These are phyloP conservation scores for Ilyonectria robusta DNA, from an alignment of 2,329 filamentous ascomycete species.

Conservation along the genomic window DNA sequence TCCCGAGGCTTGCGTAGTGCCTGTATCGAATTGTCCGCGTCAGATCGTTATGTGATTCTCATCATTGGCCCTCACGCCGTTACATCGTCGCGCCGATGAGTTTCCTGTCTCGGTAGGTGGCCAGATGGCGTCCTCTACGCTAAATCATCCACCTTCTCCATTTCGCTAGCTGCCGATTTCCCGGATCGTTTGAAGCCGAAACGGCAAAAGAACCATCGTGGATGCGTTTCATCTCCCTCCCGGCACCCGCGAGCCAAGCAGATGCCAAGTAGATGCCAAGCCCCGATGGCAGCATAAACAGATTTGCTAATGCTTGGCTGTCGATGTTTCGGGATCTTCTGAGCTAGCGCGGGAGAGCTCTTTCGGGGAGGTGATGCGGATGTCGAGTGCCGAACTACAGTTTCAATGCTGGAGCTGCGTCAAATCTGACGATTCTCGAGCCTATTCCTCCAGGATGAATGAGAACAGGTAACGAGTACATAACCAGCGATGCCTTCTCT, in stretches of 20 bases:
- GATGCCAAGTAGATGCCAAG: constrained; percentile 22
- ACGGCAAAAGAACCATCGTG: constrained; percentile 11
- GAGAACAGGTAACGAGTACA: background rate
- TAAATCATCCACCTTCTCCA: background rate
- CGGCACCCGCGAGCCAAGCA: constrained; percentile 12
- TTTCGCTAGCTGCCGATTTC: constrained; percentile 13
- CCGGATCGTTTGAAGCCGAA: constrained; percentile 8
- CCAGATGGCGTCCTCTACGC: background rate
- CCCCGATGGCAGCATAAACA: background rate
- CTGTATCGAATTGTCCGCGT: background rate
- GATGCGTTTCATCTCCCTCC: background rate
- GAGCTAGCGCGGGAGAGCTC: background rate
- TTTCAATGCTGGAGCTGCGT: background rate
- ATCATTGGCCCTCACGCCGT: background rate
- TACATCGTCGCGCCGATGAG: background rate
- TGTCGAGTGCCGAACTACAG: constrained; percentile 2
- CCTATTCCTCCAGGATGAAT: background rate
- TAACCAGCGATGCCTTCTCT: background rate
- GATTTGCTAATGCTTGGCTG: background rate
- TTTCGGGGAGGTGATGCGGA: constrained; percentile 14
- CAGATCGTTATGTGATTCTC: background rate
- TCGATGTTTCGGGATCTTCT: background rate
- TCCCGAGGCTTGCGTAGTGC: background rate
- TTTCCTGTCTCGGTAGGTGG: constrained; percentile 8
- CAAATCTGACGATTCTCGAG: background rate